phyloP scores from a whole-genome alignment of 345 rosid species.

The Salix viminalis region DNA sequence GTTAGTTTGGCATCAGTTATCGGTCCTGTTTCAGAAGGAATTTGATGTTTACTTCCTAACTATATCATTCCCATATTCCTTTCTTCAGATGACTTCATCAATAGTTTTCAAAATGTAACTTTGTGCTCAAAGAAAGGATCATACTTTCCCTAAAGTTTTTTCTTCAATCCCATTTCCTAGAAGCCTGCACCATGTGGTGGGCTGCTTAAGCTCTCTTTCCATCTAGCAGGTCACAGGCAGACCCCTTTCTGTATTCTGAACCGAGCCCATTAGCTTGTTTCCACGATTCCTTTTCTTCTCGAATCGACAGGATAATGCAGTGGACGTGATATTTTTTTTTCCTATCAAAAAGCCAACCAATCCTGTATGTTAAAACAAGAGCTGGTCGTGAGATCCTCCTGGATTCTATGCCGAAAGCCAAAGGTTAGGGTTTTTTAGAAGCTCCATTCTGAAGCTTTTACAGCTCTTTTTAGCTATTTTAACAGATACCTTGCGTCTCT shows the following conservation, averaged over 20 bases:
- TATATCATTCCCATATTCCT: conserved; percentile 23
- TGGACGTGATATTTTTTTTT: not conserved
- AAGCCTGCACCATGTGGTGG: not conserved
- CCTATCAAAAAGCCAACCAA: too few relatives aligned
- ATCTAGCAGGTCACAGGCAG: not conserved
- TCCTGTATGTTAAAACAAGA: too few relatives aligned
- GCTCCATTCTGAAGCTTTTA: too few relatives aligned
- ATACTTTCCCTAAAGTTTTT: not conserved
- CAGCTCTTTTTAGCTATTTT: too few relatives aligned
- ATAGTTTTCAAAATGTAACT: not conserved
- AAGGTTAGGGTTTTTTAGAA: too few relatives aligned
- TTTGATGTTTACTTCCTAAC: conserved; percentile 20
- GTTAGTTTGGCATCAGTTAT: conserved; percentile 5
- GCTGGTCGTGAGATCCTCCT: too few relatives aligned
- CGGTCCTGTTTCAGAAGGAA: conserved; percentile 18
- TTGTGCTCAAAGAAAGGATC: not conserved
- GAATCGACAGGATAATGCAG: not conserved
- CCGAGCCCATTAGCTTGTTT: not conserved
- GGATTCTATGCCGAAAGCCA: too few relatives aligned
- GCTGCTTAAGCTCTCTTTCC: not conserved
- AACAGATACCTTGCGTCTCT: too few relatives aligned
- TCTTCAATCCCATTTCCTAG: not conserved
- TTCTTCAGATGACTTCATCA: conserved; percentile 12
- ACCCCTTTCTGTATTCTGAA: too few relatives aligned
- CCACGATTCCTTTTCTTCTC: not conserved